A percentile compares a stretch with the other conserved stretches of the same genome.
Conservation (phyloP, 495 filamentous ascomycete genomes). For the Jackrogersella minutella region DNA sequence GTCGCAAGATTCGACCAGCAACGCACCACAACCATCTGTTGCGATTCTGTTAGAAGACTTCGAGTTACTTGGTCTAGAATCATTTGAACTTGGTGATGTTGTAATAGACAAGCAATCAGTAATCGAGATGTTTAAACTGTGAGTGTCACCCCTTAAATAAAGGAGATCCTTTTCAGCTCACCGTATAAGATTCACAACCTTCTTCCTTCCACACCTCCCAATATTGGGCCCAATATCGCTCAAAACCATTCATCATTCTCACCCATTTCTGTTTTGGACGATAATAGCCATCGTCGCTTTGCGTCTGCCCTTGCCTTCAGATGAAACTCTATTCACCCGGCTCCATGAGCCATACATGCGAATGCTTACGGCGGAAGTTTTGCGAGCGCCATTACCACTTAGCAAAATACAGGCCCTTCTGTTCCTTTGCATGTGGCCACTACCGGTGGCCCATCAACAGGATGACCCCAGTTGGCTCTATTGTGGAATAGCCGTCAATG, state of each 20-base stretch:
- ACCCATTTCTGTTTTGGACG: conserved; percentile 46
- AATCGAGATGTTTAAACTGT: conserved; percentile 39
- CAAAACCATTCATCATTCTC: conserved; percentile 37
- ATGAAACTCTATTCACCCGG: conserved; percentile 28
- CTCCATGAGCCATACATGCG: conserved; percentile 38
- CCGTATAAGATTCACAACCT: conserved; percentile 35
- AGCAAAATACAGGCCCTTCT: conserved; percentile 46
- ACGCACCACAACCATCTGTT: conserved; percentile 18
- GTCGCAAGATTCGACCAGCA: conserved; percentile 29
- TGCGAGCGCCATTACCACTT: conserved; percentile 37
- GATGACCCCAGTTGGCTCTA: conserved; percentile 48
- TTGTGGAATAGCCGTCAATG: conserved; percentile 45
- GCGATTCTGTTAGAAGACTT: conserved; percentile 35
- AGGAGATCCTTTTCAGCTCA: not conserved
- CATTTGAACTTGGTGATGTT: conserved; percentile 35
- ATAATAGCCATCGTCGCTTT: conserved; percentile 36
- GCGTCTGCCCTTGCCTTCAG: conserved; percentile 17
- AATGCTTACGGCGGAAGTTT: conserved; percentile 26
- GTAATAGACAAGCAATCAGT: conserved; percentile 31
- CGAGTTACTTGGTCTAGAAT: conserved; percentile 27
- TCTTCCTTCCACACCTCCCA: conserved; percentile 40
- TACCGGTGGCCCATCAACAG: conserved; percentile 37
- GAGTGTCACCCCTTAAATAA: not conserved
- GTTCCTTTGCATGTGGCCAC: conserved; percentile 45
- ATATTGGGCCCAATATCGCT: conserved; percentile 42